phyloP scores from a whole-genome alignment of 495 filamentous ascomycete genomes.

The Penicillium samsonianum region DNA sequence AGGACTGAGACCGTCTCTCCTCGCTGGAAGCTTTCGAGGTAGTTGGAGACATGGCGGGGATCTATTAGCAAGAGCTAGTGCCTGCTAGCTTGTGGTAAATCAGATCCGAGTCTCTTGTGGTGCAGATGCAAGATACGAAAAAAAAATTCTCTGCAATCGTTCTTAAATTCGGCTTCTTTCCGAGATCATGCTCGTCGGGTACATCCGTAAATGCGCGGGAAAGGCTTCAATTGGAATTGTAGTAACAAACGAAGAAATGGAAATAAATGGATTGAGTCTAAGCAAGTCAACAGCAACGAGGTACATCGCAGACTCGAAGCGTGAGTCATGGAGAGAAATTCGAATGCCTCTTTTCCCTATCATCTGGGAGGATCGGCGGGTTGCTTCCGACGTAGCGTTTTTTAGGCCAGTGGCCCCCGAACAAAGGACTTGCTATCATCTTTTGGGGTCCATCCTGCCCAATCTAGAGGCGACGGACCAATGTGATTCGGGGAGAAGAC shows the following conservation, averaged over 20 bases:
- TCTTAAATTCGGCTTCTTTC: conserved; percentile 15
- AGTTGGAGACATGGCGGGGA: conserved; percentile 19
- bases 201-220: background rate
- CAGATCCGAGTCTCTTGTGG: background rate
- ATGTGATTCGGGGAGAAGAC: conserved; percentile 18
- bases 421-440: background rate
- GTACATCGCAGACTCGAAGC: conserved; percentile 9
- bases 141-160: background rate
- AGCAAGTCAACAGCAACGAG: background rate
- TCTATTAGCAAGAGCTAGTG: background rate
- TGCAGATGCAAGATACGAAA: background rate
- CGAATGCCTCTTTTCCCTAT: conserved; percentile 1
- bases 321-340: conserved; percentile 22
- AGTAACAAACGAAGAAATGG: background rate
- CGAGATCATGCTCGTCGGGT: conserved; percentile 10
- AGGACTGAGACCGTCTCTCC: conserved; percentile 9
- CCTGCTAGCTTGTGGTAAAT: background rate
- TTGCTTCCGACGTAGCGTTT: background rate
- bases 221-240: conserved; percentile 17
- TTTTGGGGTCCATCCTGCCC: conserved; percentile 6
- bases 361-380: conserved; percentile 3
- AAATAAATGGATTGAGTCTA: background rate
- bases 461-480: conserved; percentile 3
- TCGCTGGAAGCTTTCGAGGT: conserved; percentile 24
- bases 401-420: background rate